phyloP scores from a whole-genome alignment of 352 stramenopile genomes.

The Pythium phragmiticola region DNA sequence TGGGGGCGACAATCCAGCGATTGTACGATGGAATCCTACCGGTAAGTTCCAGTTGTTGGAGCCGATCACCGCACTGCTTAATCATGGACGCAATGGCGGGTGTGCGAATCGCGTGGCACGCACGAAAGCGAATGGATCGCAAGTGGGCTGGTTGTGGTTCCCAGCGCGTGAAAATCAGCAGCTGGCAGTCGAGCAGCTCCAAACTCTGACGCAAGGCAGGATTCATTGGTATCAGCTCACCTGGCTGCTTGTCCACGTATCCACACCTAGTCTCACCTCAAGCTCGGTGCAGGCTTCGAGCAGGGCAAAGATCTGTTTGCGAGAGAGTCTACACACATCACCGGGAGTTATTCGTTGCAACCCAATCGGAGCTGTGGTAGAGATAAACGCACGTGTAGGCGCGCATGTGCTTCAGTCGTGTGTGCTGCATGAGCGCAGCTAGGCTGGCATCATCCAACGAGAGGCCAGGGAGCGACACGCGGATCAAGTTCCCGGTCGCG shows the following conservation, averaged over 20 bases:
- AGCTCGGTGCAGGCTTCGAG: slow-evolving; percentile 2
- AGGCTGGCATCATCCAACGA: slow-evolving; percentile 45
- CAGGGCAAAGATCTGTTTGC: slow-evolving; percentile 19
- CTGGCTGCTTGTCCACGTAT: not conserved
- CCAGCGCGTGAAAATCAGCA: slow-evolving; percentile 47
- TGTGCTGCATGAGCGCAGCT: slow-evolving; percentile 36
- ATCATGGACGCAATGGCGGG: slow-evolving; percentile 40
- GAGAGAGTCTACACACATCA: slow-evolving; percentile 10
- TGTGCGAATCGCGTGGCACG: slow-evolving; percentile 51
- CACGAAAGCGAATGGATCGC: slow-evolving; percentile 44
- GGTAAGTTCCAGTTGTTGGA: slow-evolving; percentile 46
- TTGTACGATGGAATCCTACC: slow-evolving; percentile 28
- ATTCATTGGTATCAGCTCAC: slow-evolving; percentile 8
- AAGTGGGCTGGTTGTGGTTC: slow-evolving; percentile 27
- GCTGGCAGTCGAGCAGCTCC: slow-evolving; percentile 58
- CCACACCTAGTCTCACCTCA: not conserved
- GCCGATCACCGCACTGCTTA: slow-evolving; percentile 30
- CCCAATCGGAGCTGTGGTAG: not conserved
- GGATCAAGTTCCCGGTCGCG: slow-evolving; percentile 31
- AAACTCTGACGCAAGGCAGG: slow-evolving; percentile 34
- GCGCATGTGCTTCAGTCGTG: slow-evolving; percentile 40
- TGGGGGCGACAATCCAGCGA: not conserved
- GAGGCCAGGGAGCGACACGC: slow-evolving; percentile 44
- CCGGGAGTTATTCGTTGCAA: not conserved
- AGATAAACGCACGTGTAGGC: slow-evolving; percentile 35